Evolutionary conservation across 148 eudicot genomes (phyloP), one percentile per base, ranked within the genome.

Genomic region (Heliosperma pusillum): DNA sequence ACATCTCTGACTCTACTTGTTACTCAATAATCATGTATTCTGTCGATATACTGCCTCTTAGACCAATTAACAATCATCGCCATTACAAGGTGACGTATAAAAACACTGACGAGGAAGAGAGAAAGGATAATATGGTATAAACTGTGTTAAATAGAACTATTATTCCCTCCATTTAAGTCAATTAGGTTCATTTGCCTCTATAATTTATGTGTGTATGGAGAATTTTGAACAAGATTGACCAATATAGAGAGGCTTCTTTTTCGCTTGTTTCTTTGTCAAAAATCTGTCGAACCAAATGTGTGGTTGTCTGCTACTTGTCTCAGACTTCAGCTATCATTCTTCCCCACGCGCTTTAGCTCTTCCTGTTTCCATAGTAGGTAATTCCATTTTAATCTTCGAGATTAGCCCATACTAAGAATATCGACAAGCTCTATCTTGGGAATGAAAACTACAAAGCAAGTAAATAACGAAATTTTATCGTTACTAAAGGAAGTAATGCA

Each of bases 311-410:
- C 25, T 72, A 61, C 57, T 30, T 24, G 15, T 63, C 71, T 84
- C 80, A 80, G 53, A 83, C 76, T 71, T 83, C 79, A 71, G 80
- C 85, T 84, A n/a, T 77, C 86, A n/a, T 71, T 84, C 64, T 80
- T 76, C 57, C 75, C 85, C 71, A 83, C 83, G n/a, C 84, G 83
- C 42, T 76, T 83, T 61, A 93, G 81, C 74, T 93, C 93, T 69
- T 80, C 92, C 97, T 93, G 96, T 85, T 69, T 64, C 74, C 77
- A 27, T 7, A 62, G 29, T 65, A 70, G 75, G 75, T 69, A 44
- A 56, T 44, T 58, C 65, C 12, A 30, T 2, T 45, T 69, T 29
- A 25, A n/a, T 33, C 53, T 62, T 57, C 8, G 52, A 61, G 15
- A 25, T 64, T 19, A 61, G 55, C 52, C 50, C 15, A 66, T 17